A percentile compares a stretch with the other conserved stretches of the same genome.
Evolutionary conservation across 345 rosid species (phyloP).

Genomic region (Pseudoturritis turrita): DNA sequence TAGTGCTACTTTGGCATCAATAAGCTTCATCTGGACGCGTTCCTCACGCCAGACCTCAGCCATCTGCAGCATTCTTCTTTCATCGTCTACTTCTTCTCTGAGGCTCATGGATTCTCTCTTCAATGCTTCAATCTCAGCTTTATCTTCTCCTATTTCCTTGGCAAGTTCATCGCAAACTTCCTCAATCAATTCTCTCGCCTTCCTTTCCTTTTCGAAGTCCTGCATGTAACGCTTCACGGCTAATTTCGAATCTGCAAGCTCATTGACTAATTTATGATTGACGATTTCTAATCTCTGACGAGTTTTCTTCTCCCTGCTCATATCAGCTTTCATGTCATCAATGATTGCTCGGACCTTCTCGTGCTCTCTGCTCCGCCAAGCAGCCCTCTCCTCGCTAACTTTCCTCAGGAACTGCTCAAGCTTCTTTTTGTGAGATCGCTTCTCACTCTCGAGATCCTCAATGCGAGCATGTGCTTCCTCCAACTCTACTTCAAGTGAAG

Average conservation of each 20-base stretch:
- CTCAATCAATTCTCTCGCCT: constrained; percentile 70
- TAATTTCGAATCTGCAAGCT: constrained; percentile 72
- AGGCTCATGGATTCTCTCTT: constrained; percentile 65
- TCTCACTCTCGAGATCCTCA: constrained; percentile 70
- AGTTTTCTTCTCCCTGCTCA: constrained; percentile 71
- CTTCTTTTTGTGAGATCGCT: constrained; percentile 75
- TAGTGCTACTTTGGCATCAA: constrained; percentile 63
- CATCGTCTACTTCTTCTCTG: constrained; percentile 70
- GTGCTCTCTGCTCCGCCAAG: constrained; percentile 87
- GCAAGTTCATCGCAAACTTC: constrained; percentile 93
- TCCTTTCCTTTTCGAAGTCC: constrained; percentile 77
- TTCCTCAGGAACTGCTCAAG: constrained; percentile 84
- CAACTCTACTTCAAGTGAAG: constrained; percentile 68
- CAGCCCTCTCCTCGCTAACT: constrained; percentile 79
- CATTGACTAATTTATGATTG: constrained; percentile 80
- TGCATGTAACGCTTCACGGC: constrained; percentile 64
- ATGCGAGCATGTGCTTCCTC: constrained; percentile 63
- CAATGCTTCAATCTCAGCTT: constrained; percentile 67
- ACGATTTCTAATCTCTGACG: constrained; percentile 73
- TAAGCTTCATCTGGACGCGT: constrained; percentile 90
- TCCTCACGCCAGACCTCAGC: constrained; percentile 99
- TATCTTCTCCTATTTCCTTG: constrained; percentile 80
- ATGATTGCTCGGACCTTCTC: constrained; percentile 81
- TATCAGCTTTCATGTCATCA: constrained; percentile 62
- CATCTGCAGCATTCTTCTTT: constrained; percentile 92